Evolutionary conservation across 2,329 filamentous ascomycete species (phyloP).

Genomic region (Ceratocystiopsis brevicomis): DNA sequence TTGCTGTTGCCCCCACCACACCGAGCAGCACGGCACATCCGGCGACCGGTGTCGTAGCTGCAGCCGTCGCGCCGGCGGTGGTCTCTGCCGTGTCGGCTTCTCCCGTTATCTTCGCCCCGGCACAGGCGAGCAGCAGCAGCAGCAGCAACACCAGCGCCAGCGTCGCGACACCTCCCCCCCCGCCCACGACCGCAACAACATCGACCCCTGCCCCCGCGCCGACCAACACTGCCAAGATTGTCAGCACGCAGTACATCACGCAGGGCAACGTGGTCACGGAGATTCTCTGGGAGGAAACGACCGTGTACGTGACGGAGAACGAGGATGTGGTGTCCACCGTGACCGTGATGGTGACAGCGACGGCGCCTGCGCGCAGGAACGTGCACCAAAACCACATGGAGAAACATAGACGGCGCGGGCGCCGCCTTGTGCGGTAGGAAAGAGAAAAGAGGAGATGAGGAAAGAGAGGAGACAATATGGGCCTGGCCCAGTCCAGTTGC

Average conservation of each 20-base stretch:
- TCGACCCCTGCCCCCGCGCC: constrained; percentile 14
- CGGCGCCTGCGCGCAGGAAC: constrained; percentile 15
- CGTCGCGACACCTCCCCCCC: constrained; percentile 7
- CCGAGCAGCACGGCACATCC: neutral
- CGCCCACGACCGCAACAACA: constrained; percentile 7
- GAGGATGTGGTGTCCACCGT: constrained; percentile 20
- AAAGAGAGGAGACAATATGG: too few species aligned
- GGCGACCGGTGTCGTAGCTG: too few species aligned
- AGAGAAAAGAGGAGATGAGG: too few species aligned
- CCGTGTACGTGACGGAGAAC: constrained; percentile 29
- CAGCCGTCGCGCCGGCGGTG: too few species aligned
- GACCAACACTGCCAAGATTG: constrained; percentile 12
- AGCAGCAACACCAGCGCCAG: neutral
- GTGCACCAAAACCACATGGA: constrained; percentile 19
- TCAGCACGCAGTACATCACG: constrained; percentile 35
- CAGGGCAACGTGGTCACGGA: constrained; percentile 31
- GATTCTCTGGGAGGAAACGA: constrained; percentile 36
- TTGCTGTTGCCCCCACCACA: constrained; percentile 2
- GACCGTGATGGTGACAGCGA: constrained; percentile 11
- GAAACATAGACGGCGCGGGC: constrained; percentile 9
- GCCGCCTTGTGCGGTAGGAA: too few species aligned
- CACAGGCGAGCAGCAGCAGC: too few species aligned
- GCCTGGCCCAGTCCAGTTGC: too few species aligned
- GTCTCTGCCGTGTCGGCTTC: too few species aligned
- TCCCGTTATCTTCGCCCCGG: too few species aligned